phyloP scores from a whole-genome alignment of 2,329 filamentous ascomycete genomes.

The Nigrospora sphaerica region DNA sequence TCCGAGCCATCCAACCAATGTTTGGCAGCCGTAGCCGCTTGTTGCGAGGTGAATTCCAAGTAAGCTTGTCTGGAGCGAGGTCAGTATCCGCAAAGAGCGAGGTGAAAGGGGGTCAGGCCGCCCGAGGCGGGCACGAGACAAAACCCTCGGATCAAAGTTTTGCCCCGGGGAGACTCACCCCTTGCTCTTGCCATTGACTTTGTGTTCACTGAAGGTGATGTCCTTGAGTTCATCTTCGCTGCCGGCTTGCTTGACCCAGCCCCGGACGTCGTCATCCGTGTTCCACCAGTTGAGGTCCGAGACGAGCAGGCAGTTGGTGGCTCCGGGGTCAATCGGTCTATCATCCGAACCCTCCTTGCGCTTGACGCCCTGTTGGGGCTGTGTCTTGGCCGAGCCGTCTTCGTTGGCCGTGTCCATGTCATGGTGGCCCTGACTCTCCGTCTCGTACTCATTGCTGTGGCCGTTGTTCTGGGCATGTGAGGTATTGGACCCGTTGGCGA shows the following conservation, averaged over 20 bases:
- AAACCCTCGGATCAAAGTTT: neutral
- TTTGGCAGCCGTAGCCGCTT: constrained; percentile 81
- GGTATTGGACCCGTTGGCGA: constrained; percentile 25
- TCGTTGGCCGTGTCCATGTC: constrained; percentile 22
- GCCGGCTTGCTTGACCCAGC: constrained; percentile 72
- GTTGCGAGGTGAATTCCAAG: constrained; percentile 74
- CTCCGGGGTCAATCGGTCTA: constrained; percentile 49
- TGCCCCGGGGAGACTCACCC: constrained; percentile 52
- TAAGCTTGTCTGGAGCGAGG: constrained; percentile 58
- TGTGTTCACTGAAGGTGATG: constrained; percentile 95
- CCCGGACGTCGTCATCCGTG: constrained; percentile 88
- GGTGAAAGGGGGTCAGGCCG: neutral
- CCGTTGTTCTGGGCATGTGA: constrained; percentile 24
- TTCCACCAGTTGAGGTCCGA: constrained; percentile 96
- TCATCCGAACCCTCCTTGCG: constrained; percentile 54
- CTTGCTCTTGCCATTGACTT: constrained; percentile 98
- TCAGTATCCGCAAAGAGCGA: neutral
- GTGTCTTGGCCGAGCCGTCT: constrained; percentile 19
- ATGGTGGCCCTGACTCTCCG: constrained; percentile 22
- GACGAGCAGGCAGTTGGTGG: constrained; percentile 69
- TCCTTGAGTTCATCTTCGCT: constrained; percentile 84
- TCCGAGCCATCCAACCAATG: constrained; percentile 66
- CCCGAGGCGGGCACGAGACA: neutral
- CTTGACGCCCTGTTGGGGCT: constrained; percentile 49
- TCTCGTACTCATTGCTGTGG: constrained; percentile 31